Evolutionary conservation across 1,284 basidiomycete species (phyloP), one percentile per base, ranked within the genome.

Genomic region (Neolentinus lepideus): DNA sequence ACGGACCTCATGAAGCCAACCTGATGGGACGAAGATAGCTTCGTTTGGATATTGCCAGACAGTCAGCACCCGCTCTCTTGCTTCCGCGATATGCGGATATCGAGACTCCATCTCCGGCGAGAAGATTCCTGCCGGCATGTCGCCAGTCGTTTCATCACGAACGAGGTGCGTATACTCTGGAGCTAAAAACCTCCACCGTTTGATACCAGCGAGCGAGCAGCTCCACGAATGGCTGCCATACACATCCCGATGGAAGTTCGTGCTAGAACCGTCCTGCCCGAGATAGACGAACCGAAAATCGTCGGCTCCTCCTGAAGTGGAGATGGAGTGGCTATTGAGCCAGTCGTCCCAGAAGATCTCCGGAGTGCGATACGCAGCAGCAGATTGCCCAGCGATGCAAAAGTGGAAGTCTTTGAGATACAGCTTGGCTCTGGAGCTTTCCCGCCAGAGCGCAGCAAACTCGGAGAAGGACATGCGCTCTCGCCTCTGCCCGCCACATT

Each of bases 281-380:
- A 53, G 51, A 29, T 53, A 53, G 31, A 53, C 21, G 19, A 53
- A 53, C 8, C 51, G 51, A 31, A 33, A 53, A 36, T 53, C 51
- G 51, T 53, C 51, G n/a, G n/a, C 43, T 25, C 43, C 43, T 25
- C 24, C 16, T 16, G 25, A 33, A 4, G 4, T 31, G 27, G 21
- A 36, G 25, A n/a, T 19, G 33, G 27, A 21, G 19, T 53, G 21
- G 26, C 21, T 29, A 38, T 53, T 53, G 25, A 53, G n/a, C 51
- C 51, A 53, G 51, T 53, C 51, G 33, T 53, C 51, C 33, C 25
- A 3, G 31, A 53, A 53, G 19, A 53, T 19, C n/a, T 16, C 16
- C 8, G 19, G 27, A 14, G 31, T n/a, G 8, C 21, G 16, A 25
- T 53, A 35, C 8, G 26, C 26, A 19, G n/a, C 12, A 19, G n/a